Evolutionary conservation across 805 yeast species (phyloP), one percentile per base, ranked within the genome.

Genomic region (Vanderwaltozyma tropicalis): DNA sequence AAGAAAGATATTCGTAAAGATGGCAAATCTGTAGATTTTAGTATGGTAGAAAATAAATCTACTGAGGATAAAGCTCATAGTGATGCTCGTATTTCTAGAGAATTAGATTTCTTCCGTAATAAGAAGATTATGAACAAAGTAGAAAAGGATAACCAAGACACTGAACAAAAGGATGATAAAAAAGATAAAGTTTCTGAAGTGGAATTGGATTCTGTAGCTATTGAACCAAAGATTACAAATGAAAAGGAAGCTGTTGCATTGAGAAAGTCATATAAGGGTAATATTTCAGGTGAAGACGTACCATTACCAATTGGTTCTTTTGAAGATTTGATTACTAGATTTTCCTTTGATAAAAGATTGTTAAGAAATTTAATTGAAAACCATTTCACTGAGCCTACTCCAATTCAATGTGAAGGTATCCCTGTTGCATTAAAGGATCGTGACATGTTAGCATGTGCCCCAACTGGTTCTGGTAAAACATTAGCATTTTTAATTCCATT

Each of bases 391-490:
- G 83, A 78, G 44, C 97, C 98, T 5, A 89, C 98, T 0, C 79
- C 96, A 3, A 84, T 92, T 49, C 99, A 92, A 62, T 74, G 86
- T 43, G 96, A 92, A 59, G 76, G 87, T 2, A 78, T 92, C 30
- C 96, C 98, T 2, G 66, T 76, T 9, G 62, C 84, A 12, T 62
- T 86, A 37, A 68, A 74, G 37, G 71, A 67, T 21, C 72, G 94
- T 41, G 96, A 89, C 55, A 57, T 92, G 25, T 67, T 92, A 31
- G 94, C 95, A 1, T 85, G 96, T 68, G 96, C 97, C 0, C 97
- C 97, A 33, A 92, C 98, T 1, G 98, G 98, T 49, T 86, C 96
- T 4, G 98, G 98, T 68, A 92, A 92, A 57, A 92, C 98, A 0
- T 66, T 92, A 34, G 94, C 96, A 22, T 92, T 82, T 55, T 64